Percentiles rank a stretch among this genome's conserved stretches.
Evolutionary conservation across 192 early-diverging fungal species (phyloP).

Genomic region (Coemansia sp.): DNA sequence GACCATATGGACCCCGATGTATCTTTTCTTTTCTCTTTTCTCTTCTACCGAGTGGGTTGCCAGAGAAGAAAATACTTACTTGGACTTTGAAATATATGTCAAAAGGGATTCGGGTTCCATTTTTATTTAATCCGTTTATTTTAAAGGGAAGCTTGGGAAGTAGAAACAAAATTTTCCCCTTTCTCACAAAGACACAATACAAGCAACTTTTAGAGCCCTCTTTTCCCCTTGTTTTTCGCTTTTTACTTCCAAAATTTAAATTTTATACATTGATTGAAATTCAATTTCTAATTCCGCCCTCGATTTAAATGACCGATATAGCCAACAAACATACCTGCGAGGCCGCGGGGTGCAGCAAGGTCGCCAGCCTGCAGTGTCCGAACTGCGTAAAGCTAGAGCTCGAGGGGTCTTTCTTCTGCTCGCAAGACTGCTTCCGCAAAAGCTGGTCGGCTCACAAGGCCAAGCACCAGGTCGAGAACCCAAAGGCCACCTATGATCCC

Average conservation of each 20-base stretch:
- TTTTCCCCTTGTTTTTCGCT: neutral
- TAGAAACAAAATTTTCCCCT: neutral
- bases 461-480: constrained; percentile 21
- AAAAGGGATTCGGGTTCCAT: constrained; percentile 17
- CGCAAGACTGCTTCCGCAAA: constrained; percentile 72
- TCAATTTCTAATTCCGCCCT: neutral
- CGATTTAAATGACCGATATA: neutral
- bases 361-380: constrained; percentile 75
- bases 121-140: neutral
- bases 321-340: constrained; percentile 32
- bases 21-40: neutral
- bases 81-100: constrained; percentile 18
- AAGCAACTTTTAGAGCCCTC: too few relatives aligned
- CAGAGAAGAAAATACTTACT: constrained; percentile 17
- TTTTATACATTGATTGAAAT: neutral
- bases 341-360: constrained; percentile 59
- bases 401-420: constrained; percentile 70
- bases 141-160: neutral
- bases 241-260: neutral
- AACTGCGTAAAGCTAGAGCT: constrained; percentile 70
- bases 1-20: neutral
- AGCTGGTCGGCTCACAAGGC: constrained; percentile 60
- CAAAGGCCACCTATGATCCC: constrained; percentile 55
- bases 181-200: neutral
- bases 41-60: neutral